phyloP scores from a whole-genome alignment of 75 land plant species.

The Pinus tabuliformis region DNA sequence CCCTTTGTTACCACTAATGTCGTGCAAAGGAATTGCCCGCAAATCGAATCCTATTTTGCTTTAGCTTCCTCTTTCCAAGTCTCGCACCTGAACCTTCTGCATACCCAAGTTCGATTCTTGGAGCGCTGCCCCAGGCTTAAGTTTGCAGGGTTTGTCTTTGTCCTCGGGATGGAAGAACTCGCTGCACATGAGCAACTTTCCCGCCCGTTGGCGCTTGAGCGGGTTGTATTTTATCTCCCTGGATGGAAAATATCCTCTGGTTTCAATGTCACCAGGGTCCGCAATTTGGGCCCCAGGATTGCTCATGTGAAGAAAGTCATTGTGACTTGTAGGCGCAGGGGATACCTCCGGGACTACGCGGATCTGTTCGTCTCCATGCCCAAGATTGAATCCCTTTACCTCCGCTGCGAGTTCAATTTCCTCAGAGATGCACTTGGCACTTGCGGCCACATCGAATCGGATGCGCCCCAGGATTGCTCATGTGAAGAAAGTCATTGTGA shows the following conservation, averaged over 20 bases:
- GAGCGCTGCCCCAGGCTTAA: neutral
- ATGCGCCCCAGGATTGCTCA: neutral
- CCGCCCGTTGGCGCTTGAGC: conserved; percentile 3
- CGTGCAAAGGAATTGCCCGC: neutral
- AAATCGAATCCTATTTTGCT: neutral
- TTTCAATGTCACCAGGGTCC: neutral
- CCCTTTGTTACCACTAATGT: conserved; percentile 5
- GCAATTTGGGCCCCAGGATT: neutral
- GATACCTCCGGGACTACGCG: neutral
- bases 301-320: neutral
- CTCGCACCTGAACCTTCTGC: neutral
- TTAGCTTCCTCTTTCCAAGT: neutral
- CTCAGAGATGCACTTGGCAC: too few species aligned
- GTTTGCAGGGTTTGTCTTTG: neutral
- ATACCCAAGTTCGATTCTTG: neutral
- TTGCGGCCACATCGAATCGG: too few species aligned
- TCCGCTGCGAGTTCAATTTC: conserved; percentile 14
- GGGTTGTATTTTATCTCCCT: conserved; percentile 1
- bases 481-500: neutral
- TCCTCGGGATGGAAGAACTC: neutral
- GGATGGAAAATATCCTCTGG: neutral
- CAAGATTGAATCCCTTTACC: neutral
- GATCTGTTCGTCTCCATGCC: neutral
- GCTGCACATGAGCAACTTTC: neutral
- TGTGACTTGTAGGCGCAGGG: neutral